Evolutionary conservation across 1,284 basidiomycete genomes (phyloP).

Genomic region (Tausonia pullulans): DNA sequence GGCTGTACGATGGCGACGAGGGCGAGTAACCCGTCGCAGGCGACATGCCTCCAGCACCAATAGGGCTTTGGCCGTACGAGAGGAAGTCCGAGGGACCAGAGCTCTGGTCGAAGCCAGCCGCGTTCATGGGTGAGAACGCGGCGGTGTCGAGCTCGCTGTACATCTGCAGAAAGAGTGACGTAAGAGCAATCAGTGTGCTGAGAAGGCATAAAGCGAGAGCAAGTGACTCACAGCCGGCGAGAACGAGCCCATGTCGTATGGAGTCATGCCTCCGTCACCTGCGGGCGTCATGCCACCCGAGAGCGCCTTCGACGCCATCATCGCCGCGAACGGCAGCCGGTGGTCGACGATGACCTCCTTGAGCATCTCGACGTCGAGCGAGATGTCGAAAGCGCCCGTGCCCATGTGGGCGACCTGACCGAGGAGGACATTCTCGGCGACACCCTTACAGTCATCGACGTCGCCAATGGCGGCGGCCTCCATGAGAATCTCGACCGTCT

Average conservation of each 20-base stretch:
- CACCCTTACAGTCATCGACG: conserved; percentile 93
- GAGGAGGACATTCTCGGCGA: conserved; percentile 97
- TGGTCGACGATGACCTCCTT: conserved; percentile 98
- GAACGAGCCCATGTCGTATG: conserved; percentile 50
- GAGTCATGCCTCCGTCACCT: conserved; percentile 62
- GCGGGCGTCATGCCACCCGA: conserved; percentile 88
- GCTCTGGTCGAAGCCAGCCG: conserved; percentile 64
- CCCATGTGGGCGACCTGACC: conserved; percentile 99
- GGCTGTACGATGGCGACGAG: conserved; percentile 66
- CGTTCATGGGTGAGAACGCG: conserved; percentile 87
- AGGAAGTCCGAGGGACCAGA: conserved; percentile 54
- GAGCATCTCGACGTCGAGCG: conserved; percentile 94
- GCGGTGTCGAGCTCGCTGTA: conserved; percentile 25
- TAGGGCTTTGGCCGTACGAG: conserved; percentile 69
- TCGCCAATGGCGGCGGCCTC: conserved; percentile 97
- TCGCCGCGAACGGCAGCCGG: conserved; percentile 55
- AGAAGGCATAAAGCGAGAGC: background rate
- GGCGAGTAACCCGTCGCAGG: conserved; percentile 70
- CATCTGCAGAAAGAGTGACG: background rate
- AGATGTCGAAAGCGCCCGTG: conserved; percentile 88
- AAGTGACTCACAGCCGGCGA: conserved; percentile 44
- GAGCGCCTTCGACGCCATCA: conserved; percentile 48
- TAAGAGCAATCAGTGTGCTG: too few relatives aligned
- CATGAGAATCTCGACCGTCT: conserved; percentile 98
- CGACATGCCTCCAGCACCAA: conserved; percentile 57